phyloP scores from a whole-genome alignment of 2,329 filamentous ascomycete species.

The Hypoxylon sp. region DNA sequence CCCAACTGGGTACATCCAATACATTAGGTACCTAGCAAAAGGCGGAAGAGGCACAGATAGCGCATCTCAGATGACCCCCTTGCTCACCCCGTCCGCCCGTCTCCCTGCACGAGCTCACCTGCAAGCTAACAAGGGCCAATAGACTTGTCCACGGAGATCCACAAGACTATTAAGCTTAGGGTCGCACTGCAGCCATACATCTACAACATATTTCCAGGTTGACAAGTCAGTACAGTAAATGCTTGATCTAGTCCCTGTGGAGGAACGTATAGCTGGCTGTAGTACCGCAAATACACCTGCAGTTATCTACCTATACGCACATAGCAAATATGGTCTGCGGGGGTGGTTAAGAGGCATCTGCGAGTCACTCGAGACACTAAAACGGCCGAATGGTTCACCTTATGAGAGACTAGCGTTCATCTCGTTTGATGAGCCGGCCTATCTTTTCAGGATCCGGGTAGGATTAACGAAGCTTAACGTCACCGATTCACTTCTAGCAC shows the following conservation, averaged over 20 bases:
- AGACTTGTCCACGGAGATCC: conserved; percentile 15
- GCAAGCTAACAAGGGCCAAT: conserved; percentile 29
- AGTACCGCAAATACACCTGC: conserved; percentile 10
- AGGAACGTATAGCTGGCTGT: conserved; percentile 3
- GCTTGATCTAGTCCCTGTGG: conserved; percentile 17
- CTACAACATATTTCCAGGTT: conserved; percentile 35
- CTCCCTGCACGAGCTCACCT: conserved; percentile 25
- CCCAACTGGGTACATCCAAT: too few relatives aligned
- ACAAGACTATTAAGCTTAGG: conserved; percentile 38
- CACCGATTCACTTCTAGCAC: conserved; percentile 17
- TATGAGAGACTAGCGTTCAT: background rate
- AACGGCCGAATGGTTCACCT: background rate
- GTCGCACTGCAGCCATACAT: conserved; percentile 35
- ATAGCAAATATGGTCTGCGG: conserved; percentile 7
- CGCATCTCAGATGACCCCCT: conserved; percentile 12
- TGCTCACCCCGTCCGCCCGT: conserved; percentile 26
- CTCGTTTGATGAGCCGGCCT: conserved; percentile 32
- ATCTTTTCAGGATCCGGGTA: conserved; percentile 24
- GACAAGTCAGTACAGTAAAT: conserved; percentile 25
- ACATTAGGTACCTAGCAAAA: conserved; percentile 16
- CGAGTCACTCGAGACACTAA: background rate
- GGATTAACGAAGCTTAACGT: conserved; percentile 30
- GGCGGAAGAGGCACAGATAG: conserved; percentile 24
- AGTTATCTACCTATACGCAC: too few relatives aligned
- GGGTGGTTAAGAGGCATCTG: conserved; percentile 6